These are phyloP conservation scores for Mycena albidolilacea DNA, from an alignment of 768 basidiomycete genomes.

Conservation along the genomic window DNA sequence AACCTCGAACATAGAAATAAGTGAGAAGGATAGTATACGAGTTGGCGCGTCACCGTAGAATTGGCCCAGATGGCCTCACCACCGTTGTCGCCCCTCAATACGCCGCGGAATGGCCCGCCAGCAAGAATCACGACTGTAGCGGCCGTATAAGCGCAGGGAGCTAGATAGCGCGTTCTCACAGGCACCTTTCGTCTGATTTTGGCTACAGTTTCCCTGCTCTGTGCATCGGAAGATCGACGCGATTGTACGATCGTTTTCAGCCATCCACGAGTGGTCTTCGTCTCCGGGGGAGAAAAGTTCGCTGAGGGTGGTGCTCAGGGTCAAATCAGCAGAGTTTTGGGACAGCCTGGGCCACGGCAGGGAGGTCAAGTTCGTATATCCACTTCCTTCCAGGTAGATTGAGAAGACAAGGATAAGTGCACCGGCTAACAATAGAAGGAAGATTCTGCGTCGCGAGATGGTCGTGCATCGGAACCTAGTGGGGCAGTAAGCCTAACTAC, in stretches of 20 bases:
- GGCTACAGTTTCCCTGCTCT: conserved; percentile 45
- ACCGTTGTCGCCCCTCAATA: conserved; percentile 44
- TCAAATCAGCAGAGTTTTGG: not conserved
- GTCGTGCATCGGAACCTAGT: conserved; percentile 15
- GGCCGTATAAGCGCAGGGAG: not conserved
- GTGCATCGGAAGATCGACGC: conserved; percentile 40
- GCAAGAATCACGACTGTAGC: conserved; percentile 48
- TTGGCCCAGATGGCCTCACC: conserved; percentile 53
- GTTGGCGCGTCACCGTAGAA: conserved; percentile 43
- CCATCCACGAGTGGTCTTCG: conserved; percentile 29
- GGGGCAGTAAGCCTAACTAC: conserved; percentile 18
- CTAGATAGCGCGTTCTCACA: conserved; percentile 6
- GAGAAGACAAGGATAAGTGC: conserved; percentile 7
- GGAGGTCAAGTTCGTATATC: conserved; percentile 7
- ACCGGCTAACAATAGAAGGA: not conserved
- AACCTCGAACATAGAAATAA: conserved; percentile 29
- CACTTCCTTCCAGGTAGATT: not conserved
- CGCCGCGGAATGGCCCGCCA: conserved; percentile 47
- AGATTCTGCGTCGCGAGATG: conserved; percentile 17
- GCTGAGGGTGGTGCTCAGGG: not conserved
- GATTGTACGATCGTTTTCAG: conserved; percentile 30
- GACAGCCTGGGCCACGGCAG: not conserved
- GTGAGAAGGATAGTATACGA: conserved; percentile 15
- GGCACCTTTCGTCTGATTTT: conserved; percentile 50
- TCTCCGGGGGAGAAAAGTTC: conserved; percentile 11